Conservation (phyloP, 441 rosid species). For the Oxalis stricta region DNA sequence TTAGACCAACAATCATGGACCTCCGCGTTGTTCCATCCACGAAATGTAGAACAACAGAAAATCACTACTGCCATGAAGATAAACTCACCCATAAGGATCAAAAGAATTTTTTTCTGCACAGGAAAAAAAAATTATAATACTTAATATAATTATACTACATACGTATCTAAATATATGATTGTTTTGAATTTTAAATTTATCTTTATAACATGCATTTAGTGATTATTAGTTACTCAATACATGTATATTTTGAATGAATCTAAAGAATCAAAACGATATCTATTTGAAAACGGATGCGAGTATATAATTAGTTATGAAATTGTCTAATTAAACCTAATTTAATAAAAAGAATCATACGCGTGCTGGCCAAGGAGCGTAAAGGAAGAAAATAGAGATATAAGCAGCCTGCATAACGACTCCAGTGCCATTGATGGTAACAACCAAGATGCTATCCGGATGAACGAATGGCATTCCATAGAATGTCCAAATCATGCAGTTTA, state of each 20-base stretch:
- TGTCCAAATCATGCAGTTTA: constrained; percentile 58
- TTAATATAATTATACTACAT: too few species aligned
- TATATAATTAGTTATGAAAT: too few species aligned
- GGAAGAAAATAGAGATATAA: constrained; percentile 39
- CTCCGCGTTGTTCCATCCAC: constrained; percentile 30
- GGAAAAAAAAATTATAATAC: not conserved
- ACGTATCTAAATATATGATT: too few species aligned
- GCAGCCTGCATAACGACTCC: constrained; percentile 38
- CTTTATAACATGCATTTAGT: too few species aligned
- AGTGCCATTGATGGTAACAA: constrained; percentile 45
- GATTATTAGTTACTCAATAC: too few species aligned
- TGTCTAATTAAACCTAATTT: too few species aligned
- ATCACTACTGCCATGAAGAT: constrained; percentile 27
- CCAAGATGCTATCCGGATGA: constrained; percentile 38
- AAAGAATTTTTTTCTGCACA: constrained; percentile 28
- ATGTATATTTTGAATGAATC: too few species aligned
- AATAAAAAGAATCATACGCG: constrained; percentile 26
- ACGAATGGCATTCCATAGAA: constrained; percentile 65
- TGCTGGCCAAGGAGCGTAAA: constrained; percentile 18
- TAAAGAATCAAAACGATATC: too few species aligned
- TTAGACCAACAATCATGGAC: constrained; percentile 35
- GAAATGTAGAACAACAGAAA: constrained; percentile 19
- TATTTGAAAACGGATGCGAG: too few species aligned
- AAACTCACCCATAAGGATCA: constrained; percentile 25
- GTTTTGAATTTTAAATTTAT: too few species aligned